A percentile compares a stretch with the other conserved stretches of the same genome.
phyloP scores from a whole-genome alignment of 2,329 filamentous ascomycete genomes.

The Xylaria sp. region DNA sequence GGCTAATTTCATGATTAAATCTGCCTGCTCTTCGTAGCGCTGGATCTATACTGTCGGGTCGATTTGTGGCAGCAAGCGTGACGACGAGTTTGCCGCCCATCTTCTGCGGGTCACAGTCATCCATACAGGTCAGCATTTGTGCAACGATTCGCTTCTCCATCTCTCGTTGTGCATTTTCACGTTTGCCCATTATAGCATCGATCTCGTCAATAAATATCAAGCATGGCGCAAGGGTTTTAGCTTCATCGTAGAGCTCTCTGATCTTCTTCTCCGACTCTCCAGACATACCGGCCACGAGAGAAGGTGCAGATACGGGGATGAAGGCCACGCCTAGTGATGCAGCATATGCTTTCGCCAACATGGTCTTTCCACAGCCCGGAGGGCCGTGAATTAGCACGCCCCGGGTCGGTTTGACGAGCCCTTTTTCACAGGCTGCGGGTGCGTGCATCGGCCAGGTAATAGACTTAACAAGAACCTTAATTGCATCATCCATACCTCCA shows the following conservation, averaged over 20 bases:
- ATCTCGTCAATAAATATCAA: conserved; percentile 93
- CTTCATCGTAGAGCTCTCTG: conserved; percentile 87
- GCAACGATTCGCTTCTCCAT: conserved; percentile 90
- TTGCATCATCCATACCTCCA: conserved; percentile 79
- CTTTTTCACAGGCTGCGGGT: conserved; percentile 72
- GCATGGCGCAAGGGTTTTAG: conserved; percentile 85
- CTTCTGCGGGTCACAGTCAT: conserved; percentile 77
- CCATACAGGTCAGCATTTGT: conserved; percentile 88
- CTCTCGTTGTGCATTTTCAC: conserved; percentile 84
- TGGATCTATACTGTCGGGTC: conserved; percentile 86
- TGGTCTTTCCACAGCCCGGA: conserved; percentile 87
- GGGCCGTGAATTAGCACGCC: conserved; percentile 85
- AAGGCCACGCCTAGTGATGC: conserved; percentile 80
- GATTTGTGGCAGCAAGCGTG: conserved; percentile 90
- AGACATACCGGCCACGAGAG: conserved; percentile 86
- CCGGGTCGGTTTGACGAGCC: conserved; percentile 75
- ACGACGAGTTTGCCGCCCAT: conserved; percentile 81
- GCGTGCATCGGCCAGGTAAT: conserved; percentile 78
- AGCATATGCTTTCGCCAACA: conserved; percentile 83
- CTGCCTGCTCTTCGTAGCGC: conserved; percentile 77
- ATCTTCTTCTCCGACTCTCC: conserved; percentile 91
- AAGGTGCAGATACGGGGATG: conserved; percentile 83
- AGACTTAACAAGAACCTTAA: conserved; percentile 74
- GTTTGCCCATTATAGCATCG: conserved; percentile 88
- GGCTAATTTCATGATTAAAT: conserved; percentile 86